Conservation (phyloP, 2,329 filamentous ascomycete genomes). For the Phialophora expanda region DNA sequence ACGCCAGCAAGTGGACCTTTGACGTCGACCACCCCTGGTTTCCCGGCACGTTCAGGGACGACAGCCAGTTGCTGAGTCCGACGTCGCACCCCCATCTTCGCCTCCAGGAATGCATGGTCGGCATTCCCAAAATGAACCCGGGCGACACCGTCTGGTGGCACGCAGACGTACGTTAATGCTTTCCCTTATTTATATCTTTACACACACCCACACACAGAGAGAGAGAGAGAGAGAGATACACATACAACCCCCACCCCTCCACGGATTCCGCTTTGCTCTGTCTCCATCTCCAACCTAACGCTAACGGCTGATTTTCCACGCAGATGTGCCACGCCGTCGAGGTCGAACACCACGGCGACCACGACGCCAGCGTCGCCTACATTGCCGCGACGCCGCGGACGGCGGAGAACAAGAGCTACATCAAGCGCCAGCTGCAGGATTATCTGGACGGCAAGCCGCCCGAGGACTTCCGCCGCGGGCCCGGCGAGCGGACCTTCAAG, state of each 20-base stretch:
- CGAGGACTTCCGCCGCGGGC: conserved; percentile 39
- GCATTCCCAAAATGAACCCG: conserved; percentile 47
- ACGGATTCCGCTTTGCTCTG: too few relatives aligned
- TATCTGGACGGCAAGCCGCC: conserved; percentile 59
- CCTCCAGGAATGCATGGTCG: conserved; percentile 47
- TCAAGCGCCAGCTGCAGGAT: conserved; percentile 57
- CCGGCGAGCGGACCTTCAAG: conserved; percentile 26
- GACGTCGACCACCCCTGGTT: conserved; percentile 45
- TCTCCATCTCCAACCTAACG: too few relatives aligned
- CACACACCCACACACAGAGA: too few relatives aligned
- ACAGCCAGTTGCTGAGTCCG: conserved; percentile 53
- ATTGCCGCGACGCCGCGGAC: conserved; percentile 49
- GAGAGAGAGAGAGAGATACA: too few relatives aligned
- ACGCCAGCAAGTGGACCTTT: conserved; percentile 48
- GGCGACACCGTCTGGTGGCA: conserved; percentile 54
- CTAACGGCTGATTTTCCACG: not conserved
- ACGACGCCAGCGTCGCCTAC: conserved; percentile 46
- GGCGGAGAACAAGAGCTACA: conserved; percentile 40
- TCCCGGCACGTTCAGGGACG: conserved; percentile 46
- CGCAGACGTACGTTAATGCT: conserved; percentile 40
- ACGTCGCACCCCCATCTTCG: conserved; percentile 49
- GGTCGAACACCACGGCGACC: conserved; percentile 45
- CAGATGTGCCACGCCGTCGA: conserved; percentile 47
- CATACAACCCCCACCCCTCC: too few relatives aligned
- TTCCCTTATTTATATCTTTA: not conserved